Percentiles rank a stretch among this genome's conserved stretches.
phyloP scores from a whole-genome alignment of 179 eudicot species.

The Carnegiea gigantea region DNA sequence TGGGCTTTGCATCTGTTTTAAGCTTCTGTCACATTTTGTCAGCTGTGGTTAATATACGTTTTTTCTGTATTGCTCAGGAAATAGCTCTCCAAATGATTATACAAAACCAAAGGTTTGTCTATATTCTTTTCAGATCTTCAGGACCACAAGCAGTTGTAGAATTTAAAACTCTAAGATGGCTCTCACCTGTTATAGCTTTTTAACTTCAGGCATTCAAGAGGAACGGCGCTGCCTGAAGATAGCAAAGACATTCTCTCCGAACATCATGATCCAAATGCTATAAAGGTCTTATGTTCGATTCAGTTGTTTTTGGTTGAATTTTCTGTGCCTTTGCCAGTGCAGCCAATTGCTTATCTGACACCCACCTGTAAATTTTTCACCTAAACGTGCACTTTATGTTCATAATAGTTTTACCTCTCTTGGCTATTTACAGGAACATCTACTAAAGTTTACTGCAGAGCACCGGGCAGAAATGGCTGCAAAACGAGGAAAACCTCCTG shows the following conservation, averaged over 20 bases:
- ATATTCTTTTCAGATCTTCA: slow-evolving; percentile 11
- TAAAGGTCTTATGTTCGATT: slow-evolving; percentile 48
- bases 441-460: slow-evolving; percentile 71
- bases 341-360: not conserved
- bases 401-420: not conserved
- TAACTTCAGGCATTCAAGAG: slow-evolving; percentile 60
- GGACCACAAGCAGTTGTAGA: not conserved
- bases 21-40: slow-evolving; percentile 13
- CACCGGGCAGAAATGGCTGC: slow-evolving; percentile 83
- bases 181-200: slow-evolving; percentile 24
- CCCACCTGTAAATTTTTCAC: not conserved
- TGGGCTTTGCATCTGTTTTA: slow-evolving; percentile 14
- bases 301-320: not conserved
- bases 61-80: slow-evolving; percentile 55
- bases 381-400: not conserved
- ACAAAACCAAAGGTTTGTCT: slow-evolving; percentile 70
- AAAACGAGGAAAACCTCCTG: slow-evolving; percentile 67
- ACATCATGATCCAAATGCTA: slow-evolving; percentile 77
- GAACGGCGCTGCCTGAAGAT: slow-evolving; percentile 57
- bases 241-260: slow-evolving; percentile 61
- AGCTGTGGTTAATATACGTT: slow-evolving; percentile 22
- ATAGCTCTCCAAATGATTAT: slow-evolving; percentile 66
- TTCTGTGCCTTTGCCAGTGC: not conserved
- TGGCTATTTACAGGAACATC: slow-evolving; percentile 62
- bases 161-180: slow-evolving; percentile 23